These are phyloP conservation scores for Smittium culicis DNA, from an alignment of 371 early-diverging fungal species.

Conservation along the genomic window DNA sequence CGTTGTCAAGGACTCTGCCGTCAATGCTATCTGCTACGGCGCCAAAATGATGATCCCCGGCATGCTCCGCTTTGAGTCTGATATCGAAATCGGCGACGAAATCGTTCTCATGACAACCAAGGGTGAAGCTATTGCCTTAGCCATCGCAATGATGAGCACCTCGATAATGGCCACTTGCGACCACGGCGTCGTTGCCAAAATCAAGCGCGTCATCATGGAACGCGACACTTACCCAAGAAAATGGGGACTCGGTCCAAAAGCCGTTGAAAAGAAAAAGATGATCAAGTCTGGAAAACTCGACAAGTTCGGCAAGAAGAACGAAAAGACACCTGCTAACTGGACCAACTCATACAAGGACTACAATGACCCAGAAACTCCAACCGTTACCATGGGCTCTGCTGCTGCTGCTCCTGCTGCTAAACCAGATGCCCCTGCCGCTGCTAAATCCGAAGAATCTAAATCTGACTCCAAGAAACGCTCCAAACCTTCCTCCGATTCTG, in stretches of 20 bases:
- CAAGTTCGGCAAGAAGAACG: constrained; percentile 82
- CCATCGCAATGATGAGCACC: constrained; percentile 91
- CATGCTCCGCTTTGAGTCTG: constrained; percentile 91
- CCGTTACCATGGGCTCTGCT: constrained; percentile 18
- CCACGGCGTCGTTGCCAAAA: constrained; percentile 95
- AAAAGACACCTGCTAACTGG: constrained; percentile 68
- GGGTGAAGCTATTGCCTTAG: constrained; percentile 99
- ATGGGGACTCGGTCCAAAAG: constrained; percentile 96
- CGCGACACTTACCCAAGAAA: constrained; percentile 95
- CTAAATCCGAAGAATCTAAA: constrained; percentile 22
- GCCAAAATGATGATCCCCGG: constrained; percentile 98
- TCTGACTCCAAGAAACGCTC: constrained; percentile 26
- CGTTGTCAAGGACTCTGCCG: constrained; percentile 98
- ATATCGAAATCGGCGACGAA: constrained; percentile 89
- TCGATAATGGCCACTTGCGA: constrained; percentile 89
- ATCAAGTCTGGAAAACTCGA: constrained; percentile 93
- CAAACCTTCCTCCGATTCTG: constrained; percentile 30
- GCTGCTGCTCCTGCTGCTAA: constrained; percentile 12
- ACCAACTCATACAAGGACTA: constrained; percentile 58
- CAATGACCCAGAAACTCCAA: constrained; percentile 33
- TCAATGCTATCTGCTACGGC: constrained; percentile 99
- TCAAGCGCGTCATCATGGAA: constrained; percentile 99
- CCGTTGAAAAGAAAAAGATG: constrained; percentile 90
- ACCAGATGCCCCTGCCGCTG: constrained; percentile 15
- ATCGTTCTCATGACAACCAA: constrained; percentile 98